Evolutionary conservation across 805 yeast genomes (phyloP).

Genomic region (Starmerella ratchasimensis): DNA sequence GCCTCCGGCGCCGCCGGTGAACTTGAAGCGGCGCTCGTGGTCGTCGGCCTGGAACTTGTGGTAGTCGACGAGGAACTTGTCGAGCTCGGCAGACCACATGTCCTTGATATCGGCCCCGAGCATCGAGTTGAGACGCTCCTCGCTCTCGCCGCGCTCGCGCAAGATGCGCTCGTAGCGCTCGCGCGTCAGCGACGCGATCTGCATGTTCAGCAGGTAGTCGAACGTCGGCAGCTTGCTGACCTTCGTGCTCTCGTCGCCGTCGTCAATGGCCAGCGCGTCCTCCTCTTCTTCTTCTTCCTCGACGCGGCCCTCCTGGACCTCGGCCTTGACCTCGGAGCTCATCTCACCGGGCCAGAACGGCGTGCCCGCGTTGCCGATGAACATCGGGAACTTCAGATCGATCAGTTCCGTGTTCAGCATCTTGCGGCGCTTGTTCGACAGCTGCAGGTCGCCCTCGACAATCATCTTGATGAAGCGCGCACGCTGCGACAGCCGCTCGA

Average conservation of each 20-base stretch:
- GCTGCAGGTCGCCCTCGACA: conserved; percentile 54
- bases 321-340: conserved; percentile 23
- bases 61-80: conserved; percentile 55
- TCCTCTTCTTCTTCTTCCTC: conserved; percentile 25
- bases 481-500: conserved; percentile 63
- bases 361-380: conserved; percentile 49
- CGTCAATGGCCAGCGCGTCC: conserved; percentile 6
- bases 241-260: conserved; percentile 19
- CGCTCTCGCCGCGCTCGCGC: conserved; percentile 57
- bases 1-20: conserved; percentile 1
- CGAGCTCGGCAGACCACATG: conserved; percentile 75
- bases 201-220: conserved; percentile 84
- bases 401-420: conserved; percentile 51
- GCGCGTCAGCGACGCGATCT: conserved; percentile 81
- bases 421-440: conserved; percentile 62
- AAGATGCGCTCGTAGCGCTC: conserved; percentile 77
- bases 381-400: conserved; percentile 52
- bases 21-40: conserved; percentile 42
- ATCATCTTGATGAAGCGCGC: conserved; percentile 87
- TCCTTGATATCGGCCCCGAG: conserved; percentile 73
- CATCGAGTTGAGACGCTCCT: conserved; percentile 45
- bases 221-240: conserved; percentile 40
- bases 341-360: conserved; percentile 37
- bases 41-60: conserved; percentile 54
- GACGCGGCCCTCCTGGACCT: conserved; percentile 26